phyloP scores from a whole-genome alignment of 495 filamentous ascomycete species.

The Trichodelitschia bisporula region DNA sequence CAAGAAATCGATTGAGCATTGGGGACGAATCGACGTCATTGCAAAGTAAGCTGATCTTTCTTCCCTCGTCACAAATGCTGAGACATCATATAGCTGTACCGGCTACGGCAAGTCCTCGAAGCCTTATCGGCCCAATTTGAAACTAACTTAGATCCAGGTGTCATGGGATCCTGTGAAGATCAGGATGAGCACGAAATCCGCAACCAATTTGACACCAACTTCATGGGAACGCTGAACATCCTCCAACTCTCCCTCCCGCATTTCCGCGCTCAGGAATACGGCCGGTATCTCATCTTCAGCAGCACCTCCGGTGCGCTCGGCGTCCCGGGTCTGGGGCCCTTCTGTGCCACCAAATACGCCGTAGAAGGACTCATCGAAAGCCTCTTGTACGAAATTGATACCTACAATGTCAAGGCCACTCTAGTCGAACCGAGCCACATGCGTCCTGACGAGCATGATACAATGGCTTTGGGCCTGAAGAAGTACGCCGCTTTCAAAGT shows the following conservation, averaged over 20 bases:
- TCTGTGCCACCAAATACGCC: conserved; percentile 91
- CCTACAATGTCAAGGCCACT: conserved; percentile 76
- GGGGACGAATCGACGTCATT: conserved; percentile 68
- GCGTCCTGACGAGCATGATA: conserved; percentile 37
- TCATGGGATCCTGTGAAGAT: conserved; percentile 90
- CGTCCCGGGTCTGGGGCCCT: conserved; percentile 76
- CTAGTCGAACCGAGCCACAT: conserved; percentile 81
- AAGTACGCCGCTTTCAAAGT: conserved; percentile 74
- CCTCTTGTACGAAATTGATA: conserved; percentile 84
- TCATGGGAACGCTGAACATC: conserved; percentile 82
- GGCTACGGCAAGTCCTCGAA: conserved; percentile 46
- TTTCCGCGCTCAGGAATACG: conserved; percentile 49
- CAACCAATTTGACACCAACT: conserved; percentile 93
- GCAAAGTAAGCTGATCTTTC: conserved; percentile 31
- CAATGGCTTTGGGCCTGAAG: conserved; percentile 5
- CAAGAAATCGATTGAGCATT: conserved; percentile 38
- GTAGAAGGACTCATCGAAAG: conserved; percentile 87
- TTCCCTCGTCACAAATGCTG: not conserved
- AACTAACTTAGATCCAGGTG: conserved; percentile 22
- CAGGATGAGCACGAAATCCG: conserved; percentile 87
- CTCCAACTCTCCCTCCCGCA: conserved; percentile 74
- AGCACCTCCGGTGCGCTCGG: conserved; percentile 73
- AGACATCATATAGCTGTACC: conserved; percentile 26
- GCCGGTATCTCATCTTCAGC: conserved; percentile 82
- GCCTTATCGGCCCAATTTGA: too few relatives aligned